phyloP scores from a whole-genome alignment of 2,329 filamentous ascomycete genomes.

The Cercospora sp. region DNA sequence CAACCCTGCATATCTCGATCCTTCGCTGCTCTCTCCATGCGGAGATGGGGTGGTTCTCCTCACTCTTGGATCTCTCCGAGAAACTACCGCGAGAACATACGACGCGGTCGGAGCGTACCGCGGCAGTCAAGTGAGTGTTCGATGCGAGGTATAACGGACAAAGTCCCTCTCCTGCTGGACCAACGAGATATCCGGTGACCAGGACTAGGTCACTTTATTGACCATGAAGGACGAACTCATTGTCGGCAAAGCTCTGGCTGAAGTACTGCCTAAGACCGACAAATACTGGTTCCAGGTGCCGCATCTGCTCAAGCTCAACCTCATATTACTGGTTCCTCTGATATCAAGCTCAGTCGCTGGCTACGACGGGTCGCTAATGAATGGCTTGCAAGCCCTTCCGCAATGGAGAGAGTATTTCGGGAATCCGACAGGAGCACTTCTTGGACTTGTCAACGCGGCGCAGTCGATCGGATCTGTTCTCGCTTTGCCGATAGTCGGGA shows the following conservation, averaged over 20 bases:
- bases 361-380: slow-evolving; percentile 50
- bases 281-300: slow-evolving; percentile 47
- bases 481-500: slow-evolving; percentile 41
- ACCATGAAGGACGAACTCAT: slow-evolving; percentile 35
- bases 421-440: slow-evolving; percentile 40
- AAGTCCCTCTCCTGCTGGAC: neutral
- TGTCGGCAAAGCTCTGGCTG: slow-evolving; percentile 36
- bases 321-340: slow-evolving; percentile 47
- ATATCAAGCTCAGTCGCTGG: slow-evolving; percentile 47
- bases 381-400: slow-evolving; percentile 45
- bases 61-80: neutral
- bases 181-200: too few relatives aligned
- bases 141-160: neutral
- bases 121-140: neutral
- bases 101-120: neutral
- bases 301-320: slow-evolving; percentile 49
- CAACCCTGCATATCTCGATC: neutral
- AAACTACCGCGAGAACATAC: neutral
- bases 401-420: slow-evolving; percentile 47
- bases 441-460: slow-evolving; percentile 44
- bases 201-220: neutral
- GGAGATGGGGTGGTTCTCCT: neutral
- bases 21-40: neutral
- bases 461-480: slow-evolving; percentile 46
- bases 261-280: slow-evolving; percentile 46